Conservation (phyloP, 2,329 filamentous ascomycete genomes). For the Fusarium lyarnte region DNA sequence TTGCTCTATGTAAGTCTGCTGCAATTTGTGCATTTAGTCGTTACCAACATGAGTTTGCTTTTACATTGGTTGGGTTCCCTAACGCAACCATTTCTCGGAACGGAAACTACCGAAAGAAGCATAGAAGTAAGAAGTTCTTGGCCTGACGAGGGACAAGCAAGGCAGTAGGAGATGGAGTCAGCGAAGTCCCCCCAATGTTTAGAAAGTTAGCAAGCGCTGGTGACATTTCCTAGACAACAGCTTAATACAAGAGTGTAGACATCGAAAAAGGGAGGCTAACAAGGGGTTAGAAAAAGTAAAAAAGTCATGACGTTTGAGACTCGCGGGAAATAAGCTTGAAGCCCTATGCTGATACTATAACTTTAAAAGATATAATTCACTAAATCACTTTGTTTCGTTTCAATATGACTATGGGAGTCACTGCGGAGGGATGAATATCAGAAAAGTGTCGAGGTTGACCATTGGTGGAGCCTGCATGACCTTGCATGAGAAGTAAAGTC, state of each 20-base stretch:
- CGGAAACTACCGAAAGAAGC: conserved; percentile 20
- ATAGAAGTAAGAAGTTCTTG: not conserved
- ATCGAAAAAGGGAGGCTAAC: conserved; percentile 1
- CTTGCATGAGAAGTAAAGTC: conserved; percentile 32
- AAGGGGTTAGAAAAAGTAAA: not conserved
- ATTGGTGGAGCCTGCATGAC: conserved; percentile 27
- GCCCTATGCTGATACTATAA: conserved; percentile 4
- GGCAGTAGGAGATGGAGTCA: conserved; percentile 3
- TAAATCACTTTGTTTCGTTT: conserved; percentile 19
- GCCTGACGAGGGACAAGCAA: conserved; percentile 6
- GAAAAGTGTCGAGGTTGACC: conserved; percentile 22
- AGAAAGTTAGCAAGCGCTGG: not conserved
- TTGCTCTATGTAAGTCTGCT: not conserved
- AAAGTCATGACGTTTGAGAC: conserved; percentile 33
- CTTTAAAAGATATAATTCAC: not conserved
- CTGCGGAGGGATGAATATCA: conserved; percentile 10
- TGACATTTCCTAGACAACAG: not conserved
- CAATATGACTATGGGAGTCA: not conserved
- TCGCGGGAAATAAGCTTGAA: conserved; percentile 28
- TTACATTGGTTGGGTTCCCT: not conserved
- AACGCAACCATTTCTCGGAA: conserved; percentile 14
- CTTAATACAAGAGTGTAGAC: not conserved
- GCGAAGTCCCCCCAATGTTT: not conserved
- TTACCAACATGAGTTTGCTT: not conserved
- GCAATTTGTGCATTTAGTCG: not conserved